phyloP scores from a whole-genome alignment of 805 yeast genomes.

The Debaryomyces maramus region DNA sequence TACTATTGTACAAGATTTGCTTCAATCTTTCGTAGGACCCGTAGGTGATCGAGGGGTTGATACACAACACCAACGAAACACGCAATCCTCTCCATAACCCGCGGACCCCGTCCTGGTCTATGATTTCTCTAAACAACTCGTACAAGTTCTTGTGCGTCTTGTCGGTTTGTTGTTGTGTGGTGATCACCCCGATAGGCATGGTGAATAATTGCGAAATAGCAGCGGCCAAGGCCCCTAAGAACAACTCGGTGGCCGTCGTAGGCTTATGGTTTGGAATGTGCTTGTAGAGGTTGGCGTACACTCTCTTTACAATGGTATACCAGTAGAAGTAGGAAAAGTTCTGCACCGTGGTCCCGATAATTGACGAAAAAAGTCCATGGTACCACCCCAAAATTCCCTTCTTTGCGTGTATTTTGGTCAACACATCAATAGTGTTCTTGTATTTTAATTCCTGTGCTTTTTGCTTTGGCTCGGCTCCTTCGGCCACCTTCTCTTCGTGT shows the following conservation, averaged over 20 bases:
- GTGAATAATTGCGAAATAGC: slow-evolving; percentile 79
- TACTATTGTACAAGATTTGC: slow-evolving; percentile 44
- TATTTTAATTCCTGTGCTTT: slow-evolving; percentile 40
- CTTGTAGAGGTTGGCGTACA: slow-evolving; percentile 44
- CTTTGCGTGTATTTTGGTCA: slow-evolving; percentile 53
- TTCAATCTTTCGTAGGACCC: slow-evolving; percentile 74
- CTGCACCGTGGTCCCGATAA: slow-evolving; percentile 72
- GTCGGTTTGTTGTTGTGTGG: slow-evolving; percentile 60
- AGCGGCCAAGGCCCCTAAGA: slow-evolving; percentile 79
- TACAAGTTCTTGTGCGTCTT: slow-evolving; percentile 33
- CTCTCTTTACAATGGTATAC: slow-evolving; percentile 70
- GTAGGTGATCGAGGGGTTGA: slow-evolving; percentile 85
- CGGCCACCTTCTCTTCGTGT: slow-evolving; percentile 8
- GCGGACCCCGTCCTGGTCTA: slow-evolving; percentile 60
- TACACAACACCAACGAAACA: slow-evolving; percentile 73
- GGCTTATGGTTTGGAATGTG: slow-evolving; percentile 38
- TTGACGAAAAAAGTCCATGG: slow-evolving; percentile 66
- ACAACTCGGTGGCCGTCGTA: slow-evolving; percentile 65
- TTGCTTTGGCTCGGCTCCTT: slow-evolving; percentile 5
- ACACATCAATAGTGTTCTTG: slow-evolving; percentile 61
- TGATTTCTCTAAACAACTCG: slow-evolving; percentile 46
- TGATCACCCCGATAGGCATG: slow-evolving; percentile 75
- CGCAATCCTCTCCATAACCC: slow-evolving; percentile 86
- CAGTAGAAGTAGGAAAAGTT: slow-evolving; percentile 85
- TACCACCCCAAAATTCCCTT: slow-evolving; percentile 71